A percentile compares a stretch with the other conserved stretches of the same genome.
Evolutionary conservation across 441 rosid genomes (phyloP).

Genomic region (Populus hybrid): DNA sequence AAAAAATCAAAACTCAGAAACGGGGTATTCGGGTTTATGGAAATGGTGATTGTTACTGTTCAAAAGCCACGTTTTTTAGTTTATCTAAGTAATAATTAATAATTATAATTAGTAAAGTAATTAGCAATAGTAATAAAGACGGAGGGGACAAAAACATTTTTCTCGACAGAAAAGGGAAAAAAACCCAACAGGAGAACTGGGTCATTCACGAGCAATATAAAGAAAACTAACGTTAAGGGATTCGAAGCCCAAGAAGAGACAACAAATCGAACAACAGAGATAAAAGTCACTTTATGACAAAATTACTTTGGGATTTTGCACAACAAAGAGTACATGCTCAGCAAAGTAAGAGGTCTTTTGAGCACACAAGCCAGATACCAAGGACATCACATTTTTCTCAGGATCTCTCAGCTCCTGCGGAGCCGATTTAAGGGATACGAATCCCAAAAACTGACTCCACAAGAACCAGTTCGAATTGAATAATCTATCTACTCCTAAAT

Average conservation of each 20-base stretch:
- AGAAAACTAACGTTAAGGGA: not conserved
- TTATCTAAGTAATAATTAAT: too few species aligned
- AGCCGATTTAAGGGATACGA: not conserved
- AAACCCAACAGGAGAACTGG: too few species aligned
- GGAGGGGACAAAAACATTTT: too few species aligned
- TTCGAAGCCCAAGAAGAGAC: not conserved
- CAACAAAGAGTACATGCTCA: not conserved
- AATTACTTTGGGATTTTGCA: not conserved
- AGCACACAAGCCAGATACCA: not conserved
- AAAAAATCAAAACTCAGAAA: too few species aligned
- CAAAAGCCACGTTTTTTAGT: too few species aligned
- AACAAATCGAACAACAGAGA: not conserved
- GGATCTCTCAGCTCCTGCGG: not conserved
- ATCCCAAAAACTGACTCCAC: slow-evolving; percentile 6
- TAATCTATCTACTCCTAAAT: slow-evolving; percentile 11
- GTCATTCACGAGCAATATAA: too few species aligned
- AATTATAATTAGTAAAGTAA: too few species aligned
- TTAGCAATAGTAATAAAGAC: too few species aligned
- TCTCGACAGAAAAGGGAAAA: too few species aligned
- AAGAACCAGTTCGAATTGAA: slow-evolving; percentile 12
- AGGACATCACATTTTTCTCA: not conserved
- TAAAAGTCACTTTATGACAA: not conserved
- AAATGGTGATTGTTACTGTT: too few species aligned
- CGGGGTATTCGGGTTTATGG: too few species aligned
- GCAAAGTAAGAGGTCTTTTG: not conserved